Conservation (phyloP, 805 yeast genomes). For the Pichia heedii region DNA sequence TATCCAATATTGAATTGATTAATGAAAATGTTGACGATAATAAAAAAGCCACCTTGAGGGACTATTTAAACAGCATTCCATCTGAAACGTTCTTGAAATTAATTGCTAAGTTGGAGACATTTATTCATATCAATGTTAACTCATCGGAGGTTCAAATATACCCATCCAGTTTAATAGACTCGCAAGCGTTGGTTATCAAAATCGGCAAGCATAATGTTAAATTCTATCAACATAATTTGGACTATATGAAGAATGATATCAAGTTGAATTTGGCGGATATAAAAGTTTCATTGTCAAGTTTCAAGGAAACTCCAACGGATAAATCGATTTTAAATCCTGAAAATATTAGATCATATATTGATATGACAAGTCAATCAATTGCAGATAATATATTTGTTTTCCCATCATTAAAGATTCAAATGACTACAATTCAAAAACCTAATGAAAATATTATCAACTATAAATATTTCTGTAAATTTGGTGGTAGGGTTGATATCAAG, state of each 20-base stretch:
- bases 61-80: not conserved
- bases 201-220: conserved; percentile 46
- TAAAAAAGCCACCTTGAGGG: not conserved
- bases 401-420: conserved; percentile 65
- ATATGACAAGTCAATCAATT: conserved; percentile 44
- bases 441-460: conserved; percentile 52
- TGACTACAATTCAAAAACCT: conserved; percentile 63
- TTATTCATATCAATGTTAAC: conserved; percentile 53
- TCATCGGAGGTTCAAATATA: conserved; percentile 54
- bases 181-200: conserved; percentile 59
- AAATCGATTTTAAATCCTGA: conserved; percentile 30
- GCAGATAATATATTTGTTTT: conserved; percentile 79
- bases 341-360: conserved; percentile 45
- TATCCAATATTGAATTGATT: not conserved
- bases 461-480: conserved; percentile 63
- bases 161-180: conserved; percentile 75
- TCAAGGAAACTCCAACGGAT: conserved; percentile 42
- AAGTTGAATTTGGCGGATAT: conserved; percentile 55
- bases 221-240: conserved; percentile 41
- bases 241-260: conserved; percentile 45
- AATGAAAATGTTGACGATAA: not conserved
- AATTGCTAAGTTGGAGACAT: conserved; percentile 49
- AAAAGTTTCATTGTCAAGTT: conserved; percentile 56
- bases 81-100: conserved; percentile 18
- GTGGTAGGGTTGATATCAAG: conserved; percentile 80